Conservation (phyloP, 2,329 filamentous ascomycete species). For the Atkinsonella hypoxylon region DNA sequence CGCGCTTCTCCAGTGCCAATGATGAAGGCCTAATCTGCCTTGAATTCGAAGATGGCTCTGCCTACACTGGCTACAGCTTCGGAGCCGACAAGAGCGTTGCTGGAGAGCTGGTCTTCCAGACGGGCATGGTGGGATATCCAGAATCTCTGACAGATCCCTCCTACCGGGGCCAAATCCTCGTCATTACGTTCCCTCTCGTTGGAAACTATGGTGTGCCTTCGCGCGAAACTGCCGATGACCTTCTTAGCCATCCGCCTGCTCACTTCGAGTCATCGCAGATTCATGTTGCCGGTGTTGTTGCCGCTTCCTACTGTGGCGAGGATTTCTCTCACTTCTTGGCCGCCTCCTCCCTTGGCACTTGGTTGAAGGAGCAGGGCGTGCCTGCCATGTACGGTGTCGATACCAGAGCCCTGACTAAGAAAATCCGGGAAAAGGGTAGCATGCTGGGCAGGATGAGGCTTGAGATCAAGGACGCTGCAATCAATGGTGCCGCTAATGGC, state of each 20-base stretch:
- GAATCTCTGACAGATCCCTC: slow-evolving; percentile 85
- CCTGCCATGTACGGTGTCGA: slow-evolving; percentile 94
- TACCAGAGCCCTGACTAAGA: slow-evolving; percentile 86
- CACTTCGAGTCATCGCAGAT: slow-evolving; percentile 91
- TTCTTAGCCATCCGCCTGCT: slow-evolving; percentile 76
- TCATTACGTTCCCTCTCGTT: slow-evolving; percentile 89
- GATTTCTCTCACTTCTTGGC: slow-evolving; percentile 93
- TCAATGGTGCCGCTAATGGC: slow-evolving; percentile 30
- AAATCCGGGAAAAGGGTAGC: slow-evolving; percentile 84
- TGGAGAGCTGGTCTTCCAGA: slow-evolving; percentile 98
- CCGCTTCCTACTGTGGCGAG: slow-evolving; percentile 86
- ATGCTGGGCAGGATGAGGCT: slow-evolving; percentile 88
- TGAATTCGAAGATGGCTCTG: slow-evolving; percentile 82
- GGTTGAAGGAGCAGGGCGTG: slow-evolving; percentile 91
- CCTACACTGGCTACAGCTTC: slow-evolving; percentile 93
- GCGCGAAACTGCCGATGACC: slow-evolving; percentile 69
- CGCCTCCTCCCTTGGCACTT: slow-evolving; percentile 77
- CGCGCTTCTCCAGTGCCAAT: slow-evolving; percentile 39
- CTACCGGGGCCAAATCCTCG: slow-evolving; percentile 85
- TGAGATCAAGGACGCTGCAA: slow-evolving; percentile 35
- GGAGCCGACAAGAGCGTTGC: slow-evolving; percentile 89
- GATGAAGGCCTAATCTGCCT: slow-evolving; percentile 64
- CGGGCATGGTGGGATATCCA: slow-evolving; percentile 97
- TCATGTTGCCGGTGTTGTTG: slow-evolving; percentile 84
- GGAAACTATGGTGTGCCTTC: slow-evolving; percentile 97